A percentile compares a stretch with the other conserved stretches of the same genome.
These are phyloP conservation scores for Emydomyces testavorans DNA, from an alignment of 2,329 filamentous ascomycete species.

Conservation along the genomic window DNA sequence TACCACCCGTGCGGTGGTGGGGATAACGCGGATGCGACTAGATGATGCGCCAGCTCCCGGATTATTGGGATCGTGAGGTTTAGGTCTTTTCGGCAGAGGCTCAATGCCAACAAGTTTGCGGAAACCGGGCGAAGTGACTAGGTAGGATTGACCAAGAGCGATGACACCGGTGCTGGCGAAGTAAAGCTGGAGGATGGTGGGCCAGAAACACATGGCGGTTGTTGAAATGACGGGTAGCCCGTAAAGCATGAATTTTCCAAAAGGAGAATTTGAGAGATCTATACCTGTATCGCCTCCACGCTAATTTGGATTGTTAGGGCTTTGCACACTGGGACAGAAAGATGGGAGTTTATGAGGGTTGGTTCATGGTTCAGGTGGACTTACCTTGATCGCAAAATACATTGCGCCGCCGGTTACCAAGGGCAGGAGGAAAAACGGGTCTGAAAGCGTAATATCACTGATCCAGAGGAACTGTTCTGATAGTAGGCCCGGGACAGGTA, in stretches of 20 bases:
- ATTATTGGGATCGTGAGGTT: neutral
- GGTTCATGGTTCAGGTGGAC: slow-evolving; percentile 17
- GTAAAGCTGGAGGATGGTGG: slow-evolving; percentile 51
- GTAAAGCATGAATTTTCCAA: slow-evolving; percentile 23
- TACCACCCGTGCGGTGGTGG: slow-evolving; percentile 9
- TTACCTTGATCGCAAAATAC: slow-evolving; percentile 48
- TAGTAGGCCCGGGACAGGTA: slow-evolving; percentile 73
- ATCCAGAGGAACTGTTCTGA: slow-evolving; percentile 67
- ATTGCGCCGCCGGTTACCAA: slow-evolving; percentile 46
- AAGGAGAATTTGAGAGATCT: slow-evolving; percentile 16
- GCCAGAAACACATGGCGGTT: slow-evolving; percentile 44
- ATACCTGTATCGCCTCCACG: slow-evolving; percentile 28
- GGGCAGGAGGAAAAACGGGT: slow-evolving; percentile 71
- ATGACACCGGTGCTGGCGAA: slow-evolving; percentile 41
- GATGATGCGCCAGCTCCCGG: slow-evolving; percentile 3
- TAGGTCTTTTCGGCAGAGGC: slow-evolving; percentile 14
- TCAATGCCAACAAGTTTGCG: slow-evolving; percentile 23
- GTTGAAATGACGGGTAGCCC: slow-evolving; percentile 45
- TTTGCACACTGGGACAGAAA: neutral
- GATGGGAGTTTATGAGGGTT: neutral
- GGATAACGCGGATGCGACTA: slow-evolving; percentile 10
- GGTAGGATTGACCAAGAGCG: slow-evolving; percentile 34
- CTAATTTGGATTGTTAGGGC: slow-evolving; percentile 11
- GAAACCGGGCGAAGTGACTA: slow-evolving; percentile 32
- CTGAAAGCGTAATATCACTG: slow-evolving; percentile 58